These are phyloP conservation scores for Fallopia convolvulus DNA, from an alignment of 148 eudicot genomes.

Conservation along the genomic window DNA sequence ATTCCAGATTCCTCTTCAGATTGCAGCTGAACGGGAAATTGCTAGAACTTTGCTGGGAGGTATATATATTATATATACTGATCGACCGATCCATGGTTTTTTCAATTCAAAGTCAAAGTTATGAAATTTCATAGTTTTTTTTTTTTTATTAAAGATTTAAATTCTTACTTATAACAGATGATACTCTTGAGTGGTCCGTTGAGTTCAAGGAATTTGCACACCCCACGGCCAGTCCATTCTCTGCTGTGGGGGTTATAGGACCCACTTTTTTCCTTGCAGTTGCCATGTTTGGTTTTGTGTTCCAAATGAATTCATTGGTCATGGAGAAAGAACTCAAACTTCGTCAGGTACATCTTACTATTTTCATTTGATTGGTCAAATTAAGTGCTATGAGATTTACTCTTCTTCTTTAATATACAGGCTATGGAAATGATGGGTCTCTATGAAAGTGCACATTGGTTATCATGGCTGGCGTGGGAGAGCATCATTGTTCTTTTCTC, in stretches of 20 bases:
- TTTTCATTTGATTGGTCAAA: neutral
- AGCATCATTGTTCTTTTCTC: constrained; percentile 43
- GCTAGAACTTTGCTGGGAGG: constrained; percentile 72
- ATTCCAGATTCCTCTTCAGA: constrained; percentile 89
- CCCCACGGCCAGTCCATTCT: constrained; percentile 30
- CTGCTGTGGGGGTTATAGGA: constrained; percentile 39
- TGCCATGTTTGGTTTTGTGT: constrained; percentile 74
- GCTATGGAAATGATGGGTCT: constrained; percentile 95
- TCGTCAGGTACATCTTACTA: constrained; percentile 52
- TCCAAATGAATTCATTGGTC: constrained; percentile 66
- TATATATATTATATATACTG: constrained; percentile 16
- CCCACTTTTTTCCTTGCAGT: constrained; percentile 74
- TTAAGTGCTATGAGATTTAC: neutral
- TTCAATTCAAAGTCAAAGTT: no score
- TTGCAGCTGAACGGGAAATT: constrained; percentile 97
- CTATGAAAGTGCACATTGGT: constrained; percentile 91
- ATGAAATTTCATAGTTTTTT: no score
- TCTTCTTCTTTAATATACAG: constrained; percentile 25
- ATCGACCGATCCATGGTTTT: no score
- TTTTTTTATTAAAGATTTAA: no score
- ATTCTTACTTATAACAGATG: constrained; percentile 32
- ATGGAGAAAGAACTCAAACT: constrained; percentile 79
- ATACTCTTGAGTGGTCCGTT: constrained; percentile 69
- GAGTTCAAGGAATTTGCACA: constrained; percentile 75
- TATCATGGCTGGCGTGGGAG: constrained; percentile 86